A percentile compares a stretch with the other conserved stretches of the same genome.
Conservation (phyloP, 2,329 filamentous ascomycete genomes). For the Claviceps digitariae region DNA sequence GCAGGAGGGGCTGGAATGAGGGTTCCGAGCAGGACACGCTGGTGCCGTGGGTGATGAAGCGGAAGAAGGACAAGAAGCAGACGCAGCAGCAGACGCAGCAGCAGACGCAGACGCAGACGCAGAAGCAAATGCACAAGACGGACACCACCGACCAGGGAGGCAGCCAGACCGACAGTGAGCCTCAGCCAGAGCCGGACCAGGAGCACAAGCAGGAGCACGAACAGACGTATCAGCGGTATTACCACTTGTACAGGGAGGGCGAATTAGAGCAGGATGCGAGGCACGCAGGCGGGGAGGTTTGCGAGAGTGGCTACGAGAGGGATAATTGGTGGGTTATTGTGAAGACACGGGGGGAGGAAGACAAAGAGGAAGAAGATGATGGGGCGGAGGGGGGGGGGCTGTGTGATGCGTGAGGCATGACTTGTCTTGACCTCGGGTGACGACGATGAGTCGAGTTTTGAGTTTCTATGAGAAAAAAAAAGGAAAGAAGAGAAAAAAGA, state of each 20-base stretch:
- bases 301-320: conserved; percentile 81
- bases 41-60: conserved; percentile 77
- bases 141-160: neutral
- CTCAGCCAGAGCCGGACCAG: neutral
- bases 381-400: neutral
- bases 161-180: neutral
- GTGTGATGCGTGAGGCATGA: no score
- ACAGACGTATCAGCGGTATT: conserved; percentile 74
- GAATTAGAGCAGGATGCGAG: conserved; percentile 73
- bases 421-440: no score
- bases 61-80: conserved; percentile 7
- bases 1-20: conserved; percentile 79
- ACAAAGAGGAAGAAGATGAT: conserved; percentile 3
- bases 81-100: neutral
- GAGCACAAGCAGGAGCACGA: conserved; percentile 12
- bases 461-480: neutral
- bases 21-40: conserved; percentile 78
- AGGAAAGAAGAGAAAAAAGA: neutral
- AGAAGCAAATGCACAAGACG: neutral
- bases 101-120: conserved; percentile 43
- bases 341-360: conserved; percentile 6
- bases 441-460: neutral
- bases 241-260: conserved; percentile 78
- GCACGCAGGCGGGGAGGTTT: conserved; percentile 59
- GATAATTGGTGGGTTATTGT: conserved; percentile 95